Evolutionary conservation across 2,329 filamentous ascomycete genomes (phyloP).

Genomic region (Drechslerella coelobrocha): DNA sequence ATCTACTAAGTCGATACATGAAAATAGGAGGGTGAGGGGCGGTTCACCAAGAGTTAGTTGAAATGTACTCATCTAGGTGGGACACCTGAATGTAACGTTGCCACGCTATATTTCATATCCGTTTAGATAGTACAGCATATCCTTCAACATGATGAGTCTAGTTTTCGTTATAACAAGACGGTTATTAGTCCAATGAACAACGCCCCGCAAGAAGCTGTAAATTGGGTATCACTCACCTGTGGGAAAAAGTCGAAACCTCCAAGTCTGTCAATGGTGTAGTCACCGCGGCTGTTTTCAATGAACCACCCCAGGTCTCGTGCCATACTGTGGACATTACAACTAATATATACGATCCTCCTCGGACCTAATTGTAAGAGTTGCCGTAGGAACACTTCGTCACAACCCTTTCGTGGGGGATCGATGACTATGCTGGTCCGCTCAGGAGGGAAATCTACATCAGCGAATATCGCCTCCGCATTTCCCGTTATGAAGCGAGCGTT

Average conservation of each 20-base stretch:
- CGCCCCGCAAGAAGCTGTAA: too few relatives aligned
- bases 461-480: conserved; percentile 84
- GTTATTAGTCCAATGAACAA: background rate
- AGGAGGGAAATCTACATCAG: conserved; percentile 73
- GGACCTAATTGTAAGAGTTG: conserved; percentile 83
- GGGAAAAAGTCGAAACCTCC: conserved; percentile 97
- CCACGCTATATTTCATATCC: background rate
- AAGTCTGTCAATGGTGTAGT: conserved; percentile 88
- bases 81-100: too few relatives aligned
- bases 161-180: background rate
- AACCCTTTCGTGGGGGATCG: conserved; percentile 95
- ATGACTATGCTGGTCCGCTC: conserved; percentile 91
- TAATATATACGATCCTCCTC: conserved; percentile 85
- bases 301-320: conserved; percentile 88
- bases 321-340: conserved; percentile 97
- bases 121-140: conserved; percentile 66
- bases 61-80: background rate
- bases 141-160: conserved; percentile 72
- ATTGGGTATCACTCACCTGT: conserved; percentile 61
- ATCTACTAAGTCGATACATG: too few relatives aligned
- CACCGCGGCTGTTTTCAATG: conserved; percentile 70
- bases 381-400: conserved; percentile 79
- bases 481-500: conserved; percentile 86
- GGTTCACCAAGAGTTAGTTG: conserved; percentile 3
- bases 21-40: too few relatives aligned